Conservation (phyloP, 805 yeast genomes). For the Schizosaccharomyces cryophilus region DNA sequence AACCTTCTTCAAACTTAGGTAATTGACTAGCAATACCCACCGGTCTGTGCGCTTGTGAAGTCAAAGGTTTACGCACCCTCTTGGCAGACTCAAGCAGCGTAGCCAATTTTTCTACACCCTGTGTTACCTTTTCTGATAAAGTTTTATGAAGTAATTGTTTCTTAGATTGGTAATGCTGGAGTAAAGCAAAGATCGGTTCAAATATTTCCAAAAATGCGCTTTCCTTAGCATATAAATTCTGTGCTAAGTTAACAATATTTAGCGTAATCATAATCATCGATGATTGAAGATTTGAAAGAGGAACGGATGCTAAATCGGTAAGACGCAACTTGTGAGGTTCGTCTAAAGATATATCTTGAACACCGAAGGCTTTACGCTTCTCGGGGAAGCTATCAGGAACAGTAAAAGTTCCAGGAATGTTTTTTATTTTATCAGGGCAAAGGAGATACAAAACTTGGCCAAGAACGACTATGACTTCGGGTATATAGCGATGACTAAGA, state of each 20-base stretch:
- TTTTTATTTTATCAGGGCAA: not conserved
- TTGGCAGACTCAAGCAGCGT: conserved; percentile 25
- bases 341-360: not conserved
- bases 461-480: conserved; percentile 31
- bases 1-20: conserved; percentile 87
- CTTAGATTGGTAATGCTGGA: conserved; percentile 4
- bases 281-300: not conserved
- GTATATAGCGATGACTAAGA: conserved; percentile 53
- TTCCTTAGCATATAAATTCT: conserved; percentile 13
- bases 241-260: conserved; percentile 6
- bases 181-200: conserved; percentile 7
- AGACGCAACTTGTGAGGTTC: not conserved
- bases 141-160: conserved; percentile 1
- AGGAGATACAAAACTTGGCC: conserved; percentile 1
- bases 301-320: not conserved
- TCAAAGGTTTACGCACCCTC: conserved; percentile 40
- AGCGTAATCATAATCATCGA: not conserved
- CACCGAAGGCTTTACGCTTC: not conserved
- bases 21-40: conserved; percentile 61
- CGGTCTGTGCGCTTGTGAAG: conserved; percentile 63
- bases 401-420: not conserved
- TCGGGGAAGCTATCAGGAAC: not conserved
- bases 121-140: not conserved
- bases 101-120: conserved; percentile 18
- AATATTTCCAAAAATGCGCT: conserved; percentile 13